These are phyloP conservation scores for Suillus subluteus DNA, from an alignment of 768 basidiomycete species.

Conservation along the genomic window DNA sequence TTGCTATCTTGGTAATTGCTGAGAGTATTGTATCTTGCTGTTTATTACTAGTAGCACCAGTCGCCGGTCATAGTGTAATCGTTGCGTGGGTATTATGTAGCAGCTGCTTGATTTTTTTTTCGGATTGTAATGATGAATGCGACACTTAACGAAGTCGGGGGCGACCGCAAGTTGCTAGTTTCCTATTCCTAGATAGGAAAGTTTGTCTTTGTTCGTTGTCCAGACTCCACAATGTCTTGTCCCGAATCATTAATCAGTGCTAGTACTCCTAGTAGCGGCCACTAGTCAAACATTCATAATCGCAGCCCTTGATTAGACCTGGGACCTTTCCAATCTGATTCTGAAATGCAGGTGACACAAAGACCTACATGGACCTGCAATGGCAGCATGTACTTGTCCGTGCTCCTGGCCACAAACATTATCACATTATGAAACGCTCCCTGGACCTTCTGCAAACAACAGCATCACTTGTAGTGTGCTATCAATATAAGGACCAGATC, in stretches of 20 bases:
- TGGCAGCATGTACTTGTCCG: too few species aligned
- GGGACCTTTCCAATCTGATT: too few species aligned
- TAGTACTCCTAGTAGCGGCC: too few species aligned
- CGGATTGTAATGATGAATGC: neutral
- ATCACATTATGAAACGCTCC: neutral
- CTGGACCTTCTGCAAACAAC: neutral
- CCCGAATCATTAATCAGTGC: too few species aligned
- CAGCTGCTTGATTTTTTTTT: conserved; percentile 8
- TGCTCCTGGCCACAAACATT: neutral
- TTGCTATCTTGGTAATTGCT: neutral
- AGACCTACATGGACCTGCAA: too few species aligned
- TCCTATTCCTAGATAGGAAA: neutral
- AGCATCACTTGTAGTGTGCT: neutral
- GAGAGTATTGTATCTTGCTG: conserved; percentile 3
- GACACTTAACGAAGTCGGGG: neutral
- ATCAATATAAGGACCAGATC: neutral
- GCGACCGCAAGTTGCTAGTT: neutral
- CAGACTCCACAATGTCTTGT: too few species aligned
- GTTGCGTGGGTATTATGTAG: conserved; percentile 1
- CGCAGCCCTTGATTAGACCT: too few species aligned
- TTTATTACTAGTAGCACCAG: neutral
- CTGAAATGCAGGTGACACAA: too few species aligned
- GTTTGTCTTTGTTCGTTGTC: neutral
- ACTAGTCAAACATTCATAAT: too few species aligned
- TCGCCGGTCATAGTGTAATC: neutral